Percentiles rank a stretch among this genome's conserved stretches.
phyloP scores from a whole-genome alignment of 164 flowering plant species.

The Sedum album region DNA sequence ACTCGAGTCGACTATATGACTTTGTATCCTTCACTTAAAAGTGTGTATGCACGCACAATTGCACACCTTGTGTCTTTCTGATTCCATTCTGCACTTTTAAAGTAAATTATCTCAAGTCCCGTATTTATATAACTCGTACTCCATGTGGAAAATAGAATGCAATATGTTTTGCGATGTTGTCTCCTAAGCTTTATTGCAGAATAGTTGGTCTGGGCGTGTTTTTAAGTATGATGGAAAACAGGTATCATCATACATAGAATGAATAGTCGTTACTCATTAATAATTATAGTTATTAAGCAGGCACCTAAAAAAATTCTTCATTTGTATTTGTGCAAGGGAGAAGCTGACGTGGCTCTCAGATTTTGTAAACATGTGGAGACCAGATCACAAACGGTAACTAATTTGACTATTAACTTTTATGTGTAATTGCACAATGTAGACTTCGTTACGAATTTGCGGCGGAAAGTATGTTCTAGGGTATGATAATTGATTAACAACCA shows the following conservation, averaged over 20 bases:
- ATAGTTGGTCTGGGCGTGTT: constrained; percentile 58
- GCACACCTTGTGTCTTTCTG: not conserved
- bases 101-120: too few species aligned
- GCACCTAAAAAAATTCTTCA: not conserved
- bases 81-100: not conserved
- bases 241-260: constrained; percentile 8
- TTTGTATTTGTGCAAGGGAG: constrained; percentile 29
- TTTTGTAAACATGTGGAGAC: constrained; percentile 93
- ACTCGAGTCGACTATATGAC: constrained; percentile 66
- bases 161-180: constrained; percentile 16
- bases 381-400: constrained; percentile 62
- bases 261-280: not conserved
- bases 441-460: not conserved
- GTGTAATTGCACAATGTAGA: not conserved
- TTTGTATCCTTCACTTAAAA: constrained; percentile 62
- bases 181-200: constrained; percentile 45
- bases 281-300: not conserved
- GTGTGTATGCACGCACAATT: too few species aligned
- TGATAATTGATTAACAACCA: not conserved
- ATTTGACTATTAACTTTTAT: constrained; percentile 7
- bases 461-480: not conserved
- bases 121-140: too few species aligned
- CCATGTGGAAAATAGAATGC: not conserved
- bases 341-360: constrained; percentile 56
- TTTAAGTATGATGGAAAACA: constrained; percentile 69